Evolutionary conservation across 305 asterid genomes (phyloP).

Genomic region (Andrographis paniculata): DNA sequence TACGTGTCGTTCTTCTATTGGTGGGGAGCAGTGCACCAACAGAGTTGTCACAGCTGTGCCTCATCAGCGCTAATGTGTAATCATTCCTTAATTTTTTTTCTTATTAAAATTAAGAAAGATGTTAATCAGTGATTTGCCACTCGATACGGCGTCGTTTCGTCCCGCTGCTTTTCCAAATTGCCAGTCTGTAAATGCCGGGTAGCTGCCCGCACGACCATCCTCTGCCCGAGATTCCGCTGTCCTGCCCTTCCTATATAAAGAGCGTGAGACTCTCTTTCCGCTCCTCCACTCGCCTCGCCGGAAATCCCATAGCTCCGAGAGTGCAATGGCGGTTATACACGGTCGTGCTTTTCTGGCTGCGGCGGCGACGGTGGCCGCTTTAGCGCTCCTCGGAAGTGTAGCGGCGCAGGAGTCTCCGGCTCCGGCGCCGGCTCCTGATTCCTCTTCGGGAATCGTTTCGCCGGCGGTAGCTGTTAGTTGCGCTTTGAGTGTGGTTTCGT

Average conservation of each 20-base stretch:
- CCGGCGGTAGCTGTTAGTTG: conserved; percentile 36
- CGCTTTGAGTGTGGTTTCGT: conserved; percentile 24
- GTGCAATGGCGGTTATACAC: conserved; percentile 41
- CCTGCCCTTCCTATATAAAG: conserved; percentile 18
- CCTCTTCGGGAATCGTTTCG: conserved; percentile 30
- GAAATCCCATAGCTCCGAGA: neutral
- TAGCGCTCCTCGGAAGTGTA: conserved; percentile 30
- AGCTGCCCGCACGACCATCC: conserved; percentile 37
- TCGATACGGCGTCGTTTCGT: conserved; percentile 19
- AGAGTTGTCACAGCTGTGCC: too few relatives aligned
- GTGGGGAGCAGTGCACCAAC: too few relatives aligned
- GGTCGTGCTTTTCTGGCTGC: conserved; percentile 17
- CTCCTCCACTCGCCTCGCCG: conserved; percentile 6
- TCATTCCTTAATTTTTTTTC: conserved; percentile 13
- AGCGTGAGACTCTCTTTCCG: neutral
- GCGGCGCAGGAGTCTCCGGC: conserved; percentile 42
- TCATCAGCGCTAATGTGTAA: too few relatives aligned
- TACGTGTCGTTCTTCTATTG: too few relatives aligned
- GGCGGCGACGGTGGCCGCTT: conserved; percentile 18
- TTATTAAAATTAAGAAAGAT: neutral
- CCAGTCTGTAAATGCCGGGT: conserved; percentile 39
- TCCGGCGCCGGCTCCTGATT: conserved; percentile 28
- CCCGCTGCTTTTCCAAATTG: conserved; percentile 27
- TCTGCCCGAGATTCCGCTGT: conserved; percentile 30
- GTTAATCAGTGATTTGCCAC: neutral